These are phyloP conservation scores for Teunomyces tritomae DNA, from an alignment of 805 yeast species.

Conservation along the genomic window DNA sequence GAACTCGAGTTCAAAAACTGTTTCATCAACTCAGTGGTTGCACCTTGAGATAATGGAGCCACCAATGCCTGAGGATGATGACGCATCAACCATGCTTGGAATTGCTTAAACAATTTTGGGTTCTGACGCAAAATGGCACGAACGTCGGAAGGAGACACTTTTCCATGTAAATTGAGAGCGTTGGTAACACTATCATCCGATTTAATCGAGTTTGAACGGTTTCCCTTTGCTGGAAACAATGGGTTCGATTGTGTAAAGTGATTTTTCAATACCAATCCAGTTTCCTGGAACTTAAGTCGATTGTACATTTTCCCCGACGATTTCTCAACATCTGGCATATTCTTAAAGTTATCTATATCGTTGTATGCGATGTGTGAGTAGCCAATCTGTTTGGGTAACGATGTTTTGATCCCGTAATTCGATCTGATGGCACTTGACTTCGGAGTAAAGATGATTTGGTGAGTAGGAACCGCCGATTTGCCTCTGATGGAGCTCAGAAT, in stretches of 20 bases:
- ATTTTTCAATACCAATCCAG: constrained; percentile 50
- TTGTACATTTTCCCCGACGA: constrained; percentile 58
- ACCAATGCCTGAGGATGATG: constrained; percentile 43
- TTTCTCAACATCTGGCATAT: constrained; percentile 70
- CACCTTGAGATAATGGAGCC: constrained; percentile 20
- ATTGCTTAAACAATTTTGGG: constrained; percentile 48
- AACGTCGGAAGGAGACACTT: constrained; percentile 27
- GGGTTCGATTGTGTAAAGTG: constrained; percentile 35
- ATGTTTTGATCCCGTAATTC: constrained; percentile 73
- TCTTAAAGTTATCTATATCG: constrained; percentile 63
- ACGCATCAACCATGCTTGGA: constrained; percentile 52
- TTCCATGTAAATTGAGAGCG: constrained; percentile 30
- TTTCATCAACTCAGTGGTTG: constrained; percentile 28
- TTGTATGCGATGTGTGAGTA: constrained; percentile 60
- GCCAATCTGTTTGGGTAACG: constrained; percentile 62
- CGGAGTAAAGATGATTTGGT: constrained; percentile 70
- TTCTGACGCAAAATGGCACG: constrained; percentile 38
- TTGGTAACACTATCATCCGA: constrained; percentile 27
- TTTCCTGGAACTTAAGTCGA: constrained; percentile 64
- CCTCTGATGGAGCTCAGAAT: constrained; percentile 31
- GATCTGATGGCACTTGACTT: constrained; percentile 61
- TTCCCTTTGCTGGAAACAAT: constrained; percentile 35
- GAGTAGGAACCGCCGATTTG: constrained; percentile 51
- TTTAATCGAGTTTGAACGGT: constrained; percentile 17
- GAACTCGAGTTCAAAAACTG: constrained; percentile 27